Conservation (phyloP, 441 rosid genomes). For the Populus hybrid region DNA sequence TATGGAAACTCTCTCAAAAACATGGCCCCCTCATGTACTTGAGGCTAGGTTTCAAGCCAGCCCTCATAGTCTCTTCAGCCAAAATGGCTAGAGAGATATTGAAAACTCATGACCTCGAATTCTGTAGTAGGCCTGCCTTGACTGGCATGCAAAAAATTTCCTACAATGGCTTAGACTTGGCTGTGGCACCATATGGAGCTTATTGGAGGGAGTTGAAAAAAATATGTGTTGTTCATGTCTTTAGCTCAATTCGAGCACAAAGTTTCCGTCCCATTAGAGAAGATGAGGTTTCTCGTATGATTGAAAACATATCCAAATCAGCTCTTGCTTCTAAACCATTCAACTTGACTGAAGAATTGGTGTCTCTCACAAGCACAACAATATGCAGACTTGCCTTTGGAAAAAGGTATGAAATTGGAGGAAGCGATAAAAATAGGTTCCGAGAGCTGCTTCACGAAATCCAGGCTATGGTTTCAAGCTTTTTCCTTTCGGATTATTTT, state of each 20-base stretch:
- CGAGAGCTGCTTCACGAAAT: slow-evolving; percentile 7
- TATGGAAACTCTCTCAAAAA: slow-evolving; percentile 34
- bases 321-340: not conserved
- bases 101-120: slow-evolving; percentile 42
- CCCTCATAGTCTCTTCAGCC: slow-evolving; percentile 45
- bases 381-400: slow-evolving; percentile 20
- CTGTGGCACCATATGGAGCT: slow-evolving; percentile 30
- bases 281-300: slow-evolving; percentile 40
- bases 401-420: slow-evolving; percentile 38
- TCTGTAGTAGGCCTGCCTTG: slow-evolving; percentile 31
- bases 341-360: slow-evolving; percentile 4
- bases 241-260: slow-evolving; percentile 30
- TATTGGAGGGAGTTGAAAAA: slow-evolving; percentile 41
- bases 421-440: slow-evolving; percentile 55
- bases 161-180: slow-evolving; percentile 40
- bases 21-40: slow-evolving; percentile 46
- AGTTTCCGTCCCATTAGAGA: slow-evolving; percentile 38
- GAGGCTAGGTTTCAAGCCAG: slow-evolving; percentile 32
- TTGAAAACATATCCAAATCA: slow-evolving; percentile 21
- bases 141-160: slow-evolving; percentile 27
- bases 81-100: slow-evolving; percentile 39
- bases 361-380: not conserved
- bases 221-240: slow-evolving; percentile 29
- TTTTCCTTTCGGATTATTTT: slow-evolving; percentile 25
- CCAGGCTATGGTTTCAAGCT: slow-evolving; percentile 10